phyloP scores from a whole-genome alignment of 768 basidiomycete species.

The Tulasnella sp. region DNA sequence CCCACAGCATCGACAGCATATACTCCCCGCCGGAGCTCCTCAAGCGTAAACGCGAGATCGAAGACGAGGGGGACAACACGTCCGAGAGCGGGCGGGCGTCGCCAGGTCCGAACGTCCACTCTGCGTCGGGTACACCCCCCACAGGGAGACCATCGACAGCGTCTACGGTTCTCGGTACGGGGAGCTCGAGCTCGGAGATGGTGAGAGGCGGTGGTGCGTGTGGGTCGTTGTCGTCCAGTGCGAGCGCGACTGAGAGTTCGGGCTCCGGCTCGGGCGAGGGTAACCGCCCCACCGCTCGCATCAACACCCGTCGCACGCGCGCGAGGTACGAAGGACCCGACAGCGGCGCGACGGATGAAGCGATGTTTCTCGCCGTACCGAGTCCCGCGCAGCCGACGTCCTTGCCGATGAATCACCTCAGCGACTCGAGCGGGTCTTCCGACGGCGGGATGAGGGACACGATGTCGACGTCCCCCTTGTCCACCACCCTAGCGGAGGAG shows the following conservation, averaged over 20 bases:
- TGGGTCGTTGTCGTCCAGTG: neutral
- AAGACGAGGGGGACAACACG: neutral
- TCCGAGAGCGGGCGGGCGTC: neutral
- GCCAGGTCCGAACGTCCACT: neutral
- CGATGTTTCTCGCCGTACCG: neutral
- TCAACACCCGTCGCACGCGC: neutral
- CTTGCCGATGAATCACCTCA: neutral
- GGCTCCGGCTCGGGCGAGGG: neutral
- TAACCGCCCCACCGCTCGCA: no score
- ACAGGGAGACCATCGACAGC: neutral
- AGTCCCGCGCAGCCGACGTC: neutral
- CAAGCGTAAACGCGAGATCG: neutral
- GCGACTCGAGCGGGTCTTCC: neutral
- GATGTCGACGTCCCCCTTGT: neutral
- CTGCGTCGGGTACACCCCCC: neutral
- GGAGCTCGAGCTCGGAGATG: neutral
- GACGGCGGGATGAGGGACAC: neutral
- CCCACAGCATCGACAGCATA: neutral
- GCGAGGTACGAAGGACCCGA: neutral
- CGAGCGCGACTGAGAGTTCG: neutral
- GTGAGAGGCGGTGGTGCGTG: neutral
- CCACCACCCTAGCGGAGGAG: neutral
- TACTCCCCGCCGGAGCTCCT: constrained; percentile 1
- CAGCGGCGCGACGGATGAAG: neutral
- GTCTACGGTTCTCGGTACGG: neutral